Base-by-base conservation (phyloP, 345 rosid genomes). In the Passiflora organensis region DNA sequence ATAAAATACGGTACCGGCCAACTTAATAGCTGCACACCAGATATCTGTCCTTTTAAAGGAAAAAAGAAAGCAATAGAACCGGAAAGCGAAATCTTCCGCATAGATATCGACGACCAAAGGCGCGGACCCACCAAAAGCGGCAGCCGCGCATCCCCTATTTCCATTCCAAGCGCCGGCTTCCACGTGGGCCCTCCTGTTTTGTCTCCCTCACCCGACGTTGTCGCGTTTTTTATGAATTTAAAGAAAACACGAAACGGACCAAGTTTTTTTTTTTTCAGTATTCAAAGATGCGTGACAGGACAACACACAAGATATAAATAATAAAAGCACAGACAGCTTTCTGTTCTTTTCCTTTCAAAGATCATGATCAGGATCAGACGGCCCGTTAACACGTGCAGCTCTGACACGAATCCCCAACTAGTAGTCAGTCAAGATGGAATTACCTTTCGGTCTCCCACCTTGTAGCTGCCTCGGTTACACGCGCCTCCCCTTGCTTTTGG, bases 61-160 rank as follows among this genome's bases (percentile, higher is more conserved):
- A 28, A 28, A 8, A 28, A 8, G 34, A 28, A 3, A 28, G 34
- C 34, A 23, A 17, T 22, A 5, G 23, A 59, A 6, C 6, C 13
- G 37, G 13, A 50, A 9, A 60, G 48, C 21, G 17, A 51, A 18
- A 60, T 53, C 58, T 44, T 21, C 21, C 13, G 43, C 51, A 2
- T 32, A 21, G 52, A 53, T 62, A 53, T 53, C 38, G 58, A 52
- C 60, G 67, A 63, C 61, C 51, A 32, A 46, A 47, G 51, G 22
- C 1, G 8, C 28, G 79, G 77, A 19, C 76, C 80, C 80, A 65
- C 74, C 18, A 47, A 62, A 66, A 73, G 72, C 78, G 71, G 81
- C 81, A 58, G 80, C 80, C 76, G 83, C 71, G 72, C 70, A 59
- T 73, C 68, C 73, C 64, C 62, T n/a, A 64, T 69, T 59, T 56